A percentile compares a stretch with the other conserved stretches of the same genome.
These are phyloP conservation scores for Penicillium sp. DNA, from an alignment of 2,329 filamentous ascomycete species.

Conservation along the genomic window DNA sequence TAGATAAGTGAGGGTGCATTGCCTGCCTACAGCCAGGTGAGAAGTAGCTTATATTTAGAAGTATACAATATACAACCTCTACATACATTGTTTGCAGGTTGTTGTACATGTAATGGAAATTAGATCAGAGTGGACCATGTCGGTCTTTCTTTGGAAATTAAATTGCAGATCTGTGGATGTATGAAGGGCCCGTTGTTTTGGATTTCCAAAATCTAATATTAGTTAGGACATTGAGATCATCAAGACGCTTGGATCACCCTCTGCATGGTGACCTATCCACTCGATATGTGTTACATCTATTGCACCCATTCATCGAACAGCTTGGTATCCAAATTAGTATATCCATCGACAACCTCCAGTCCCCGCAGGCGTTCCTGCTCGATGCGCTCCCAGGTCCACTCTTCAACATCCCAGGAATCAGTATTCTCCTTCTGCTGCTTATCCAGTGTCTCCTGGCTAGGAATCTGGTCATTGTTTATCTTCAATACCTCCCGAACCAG, in stretches of 20 bases:
- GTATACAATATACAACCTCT: not conserved
- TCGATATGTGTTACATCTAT: not conserved
- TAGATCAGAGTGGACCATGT: not conserved
- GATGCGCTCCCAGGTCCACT: slow-evolving; percentile 61
- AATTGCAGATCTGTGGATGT: slow-evolving; percentile 2
- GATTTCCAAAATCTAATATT: slow-evolving; percentile 2
- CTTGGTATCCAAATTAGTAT: slow-evolving; percentile 50
- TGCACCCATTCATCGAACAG: slow-evolving; percentile 49
- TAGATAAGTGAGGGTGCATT: not conserved
- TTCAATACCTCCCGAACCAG: slow-evolving; percentile 37
- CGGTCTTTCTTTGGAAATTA: not conserved
- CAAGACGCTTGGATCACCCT: not conserved
- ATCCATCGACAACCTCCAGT: slow-evolving; percentile 54
- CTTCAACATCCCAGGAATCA: slow-evolving; percentile 34
- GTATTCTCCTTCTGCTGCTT: slow-evolving; percentile 31
- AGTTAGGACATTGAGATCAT: not conserved
- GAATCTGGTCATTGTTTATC: slow-evolving; percentile 28
- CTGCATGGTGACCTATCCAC: too few relatives aligned
- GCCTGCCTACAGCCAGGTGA: not conserved
- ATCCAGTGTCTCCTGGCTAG: slow-evolving; percentile 26
- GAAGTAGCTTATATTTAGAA: not conserved
- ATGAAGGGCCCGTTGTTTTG: not conserved
- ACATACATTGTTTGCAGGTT: not conserved
- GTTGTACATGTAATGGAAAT: not conserved
- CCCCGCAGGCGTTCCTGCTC: slow-evolving; percentile 57